Evolutionary conservation across 257 asterid species (phyloP).

Genomic region (Solanum virginianum): DNA sequence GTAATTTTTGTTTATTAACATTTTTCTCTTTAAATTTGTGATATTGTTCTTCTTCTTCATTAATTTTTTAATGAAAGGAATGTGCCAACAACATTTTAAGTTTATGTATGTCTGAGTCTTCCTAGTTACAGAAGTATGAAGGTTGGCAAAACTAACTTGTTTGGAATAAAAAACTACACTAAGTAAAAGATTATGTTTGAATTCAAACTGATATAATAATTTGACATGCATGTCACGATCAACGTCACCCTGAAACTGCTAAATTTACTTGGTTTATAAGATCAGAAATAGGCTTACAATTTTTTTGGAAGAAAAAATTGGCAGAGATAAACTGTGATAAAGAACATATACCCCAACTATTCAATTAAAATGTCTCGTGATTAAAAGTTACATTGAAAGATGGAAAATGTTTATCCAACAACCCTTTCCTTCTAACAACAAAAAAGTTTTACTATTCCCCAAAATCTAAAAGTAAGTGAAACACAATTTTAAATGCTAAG

Average conservation of each 20-base stretch:
- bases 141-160: background rate
- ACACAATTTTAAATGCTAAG: too few relatives aligned
- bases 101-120: background rate
- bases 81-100: background rate
- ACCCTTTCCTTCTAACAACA: too few relatives aligned
- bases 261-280: background rate
- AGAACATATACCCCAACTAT: background rate
- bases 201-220: background rate
- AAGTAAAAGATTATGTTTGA: background rate
- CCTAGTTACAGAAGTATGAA: background rate
- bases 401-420: background rate
- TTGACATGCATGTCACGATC: background rate
- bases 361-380: background rate
- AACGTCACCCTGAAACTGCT: background rate
- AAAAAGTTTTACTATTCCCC: too few relatives aligned
- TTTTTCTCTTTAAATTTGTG: background rate
- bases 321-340: background rate
- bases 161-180: background rate
- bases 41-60: background rate
- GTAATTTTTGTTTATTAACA: background rate
- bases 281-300: background rate
- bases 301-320: background rate
- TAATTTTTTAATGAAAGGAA: background rate
- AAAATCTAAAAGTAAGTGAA: too few relatives aligned
- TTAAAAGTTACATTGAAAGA: background rate